Evolutionary conservation across 2,329 filamentous ascomycete genomes (phyloP).

Genomic region (Neofusicoccum sp.): DNA sequence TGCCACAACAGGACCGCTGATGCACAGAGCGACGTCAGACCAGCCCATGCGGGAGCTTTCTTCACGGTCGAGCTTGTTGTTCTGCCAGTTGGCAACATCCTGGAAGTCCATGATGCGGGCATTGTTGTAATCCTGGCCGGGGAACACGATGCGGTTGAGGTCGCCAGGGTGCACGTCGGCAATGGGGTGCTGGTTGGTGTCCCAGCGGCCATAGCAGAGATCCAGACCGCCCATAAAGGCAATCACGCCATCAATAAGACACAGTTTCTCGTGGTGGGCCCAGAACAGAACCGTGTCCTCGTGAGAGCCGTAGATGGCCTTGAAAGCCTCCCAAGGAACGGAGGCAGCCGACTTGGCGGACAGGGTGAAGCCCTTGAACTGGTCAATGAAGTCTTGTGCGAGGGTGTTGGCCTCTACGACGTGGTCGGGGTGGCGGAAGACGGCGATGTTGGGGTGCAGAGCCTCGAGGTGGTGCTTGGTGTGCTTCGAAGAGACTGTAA

Average conservation of each 20-base stretch:
- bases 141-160: slow-evolving; percentile 75
- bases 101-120: slow-evolving; percentile 80
- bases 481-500: slow-evolving; percentile 66
- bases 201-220: slow-evolving; percentile 84
- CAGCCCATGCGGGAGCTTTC: slow-evolving; percentile 87
- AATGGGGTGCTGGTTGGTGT: slow-evolving; percentile 84
- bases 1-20: slow-evolving; percentile 73
- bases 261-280: slow-evolving; percentile 93
- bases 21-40: slow-evolving; percentile 80
- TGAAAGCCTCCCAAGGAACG: slow-evolving; percentile 71
- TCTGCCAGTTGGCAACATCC: slow-evolving; percentile 74
- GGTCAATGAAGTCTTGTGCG: slow-evolving; percentile 58
- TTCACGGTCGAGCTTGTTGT: slow-evolving; percentile 83
- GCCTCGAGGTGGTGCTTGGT: slow-evolving; percentile 78
- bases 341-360: slow-evolving; percentile 61
- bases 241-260: slow-evolving; percentile 73
- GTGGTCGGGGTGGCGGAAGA: slow-evolving; percentile 91
- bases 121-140: slow-evolving; percentile 93
- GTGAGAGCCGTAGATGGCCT: slow-evolving; percentile 78
- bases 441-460: slow-evolving; percentile 80
- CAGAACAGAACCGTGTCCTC: slow-evolving; percentile 85
- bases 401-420: slow-evolving; percentile 71
- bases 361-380: slow-evolving; percentile 59
- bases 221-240: slow-evolving; percentile 94
- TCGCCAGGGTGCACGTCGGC: slow-evolving; percentile 81